These are phyloP conservation scores for barley (Hordeum vulgare) DNA, from an alignment of 176 grass and related monocot genomes.

Conservation along the genomic window MorexV3_pseudomolecules_assembly NC_058520.1:285191866-285192365, in stretches of 20 bases:
- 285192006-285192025: constrained; percentile 91
- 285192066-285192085: constrained; percentile 99
- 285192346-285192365: not conserved
- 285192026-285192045: constrained; percentile 84
- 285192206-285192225: constrained; percentile 92
- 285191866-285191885: not conserved
- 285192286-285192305: constrained; percentile 94
- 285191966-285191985: constrained; percentile 94
- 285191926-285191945: not conserved
- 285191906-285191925: not conserved
- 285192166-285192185: constrained; percentile 77
- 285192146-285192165: constrained; percentile 86
- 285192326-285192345: not conserved
- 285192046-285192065: constrained; percentile 97
- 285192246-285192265: constrained; percentile 93
- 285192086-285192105: constrained; percentile 60
- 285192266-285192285: constrained; percentile 89
- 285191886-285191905: not conserved
- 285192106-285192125: constrained; percentile 93
- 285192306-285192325: constrained; percentile 47
- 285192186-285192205: constrained; percentile 71
- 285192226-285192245: constrained; percentile 97
- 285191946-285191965: constrained; percentile 74
- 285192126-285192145: constrained; percentile 93
- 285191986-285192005: constrained; percentile 88